Base-by-base conservation (phyloP, 1,284 basidiomycete species). In the Ceratobasidium sp. region DNA sequence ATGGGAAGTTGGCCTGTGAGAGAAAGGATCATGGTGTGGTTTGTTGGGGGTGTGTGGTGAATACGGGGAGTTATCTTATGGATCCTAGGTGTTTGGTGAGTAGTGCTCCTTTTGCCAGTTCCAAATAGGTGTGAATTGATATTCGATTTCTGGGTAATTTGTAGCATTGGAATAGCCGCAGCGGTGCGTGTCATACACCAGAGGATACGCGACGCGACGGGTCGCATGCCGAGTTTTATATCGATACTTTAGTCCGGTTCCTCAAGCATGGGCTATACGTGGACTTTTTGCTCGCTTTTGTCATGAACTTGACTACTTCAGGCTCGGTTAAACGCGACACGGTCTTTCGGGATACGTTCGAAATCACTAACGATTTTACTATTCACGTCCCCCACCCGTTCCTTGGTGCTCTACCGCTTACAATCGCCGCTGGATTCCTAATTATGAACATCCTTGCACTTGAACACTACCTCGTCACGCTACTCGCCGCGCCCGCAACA, bases 81-180 rank as follows among this genome's bases (percentile, higher is more conserved):
- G 71, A 75, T 40, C 42, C 46, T 23, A 63, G 60, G 33, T 75
- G 71, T 28, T 26, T 75, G 60, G 71, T 75, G 53, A 15, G 60
- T 64, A n/a, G n/a, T n/a, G n/a, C n/a, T n/a, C n/a, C n/a, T n/a
- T n/a, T n/a, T n/a, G n/a, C n/a, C n/a, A n/a, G n/a, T n/a, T n/a
- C n/a, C n/a, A n/a, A n/a, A n/a, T n/a, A n/a, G n/a, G n/a, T n/a
- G n/a, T n/a, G n/a, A n/a, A n/a, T n/a, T n/a, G n/a, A n/a, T n/a
- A 39, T 49, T 20, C 23, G 23, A 5, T 33, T 64, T 3, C 3
- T 12, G 7, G 6, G n/a, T 20, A 3, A 23, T 75, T 10, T 39
- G 13, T 53, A 75, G 71, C 60, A 75, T 23, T 75, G 71, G 71
- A 55, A 75, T 20, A 75, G 28, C 44, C n/a, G 6, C 28, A n/a